Evolutionary conservation across 208 protist genomes (phyloP), one percentile per base, ranked within the genome.

Genomic region (Leptomonas pyrrhocoris): DNA sequence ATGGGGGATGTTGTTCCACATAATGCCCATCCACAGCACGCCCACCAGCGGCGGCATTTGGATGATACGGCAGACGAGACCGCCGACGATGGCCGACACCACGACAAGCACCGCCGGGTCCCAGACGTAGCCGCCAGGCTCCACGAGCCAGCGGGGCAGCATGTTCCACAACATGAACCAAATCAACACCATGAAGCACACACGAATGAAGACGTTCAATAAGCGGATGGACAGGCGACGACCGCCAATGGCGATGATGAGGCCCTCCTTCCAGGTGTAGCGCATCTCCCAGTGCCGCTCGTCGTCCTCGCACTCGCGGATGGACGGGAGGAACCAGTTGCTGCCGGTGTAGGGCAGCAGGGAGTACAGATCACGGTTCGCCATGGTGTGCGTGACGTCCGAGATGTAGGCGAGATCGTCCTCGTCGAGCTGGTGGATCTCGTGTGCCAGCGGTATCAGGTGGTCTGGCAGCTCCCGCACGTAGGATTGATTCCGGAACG

Each of bases 1-100:
- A 25, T 34, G 31, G 0, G 89, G 89, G 53, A 94, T 86, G 73
- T 93, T 94, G 64, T 88, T 88, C 87, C 89, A 94, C 77, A 89
- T 80, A 56, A 92, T 88, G 28, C 78, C 86, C 51, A 93, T 79
- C 87, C 86, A 92, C 42, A 94, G 59, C 31, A 94, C 86, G 36
- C 89, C 86, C 0, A 93, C 83, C 25, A 94, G 77, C 55, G 86
- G 80, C n/a, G 89, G 89, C 27, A 94, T 79, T 63, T 92, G 86
- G 19, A 93, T 30, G n/a, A 94, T 50, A 13, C 86, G 85, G 72
- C 83, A 94, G 9, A 93, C 27, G 4, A 91, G 54, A 48, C 87
- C 84, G 18, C 89, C 86, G 2, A 93, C 65, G 55, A 94, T 64
- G 34, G 85, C 69, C 19, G 86, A 83, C 13, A 91, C 77, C 13